Base-by-base conservation (phyloP, 2,329 filamentous ascomycete genomes). In the Fusarium ramigenum region DNA sequence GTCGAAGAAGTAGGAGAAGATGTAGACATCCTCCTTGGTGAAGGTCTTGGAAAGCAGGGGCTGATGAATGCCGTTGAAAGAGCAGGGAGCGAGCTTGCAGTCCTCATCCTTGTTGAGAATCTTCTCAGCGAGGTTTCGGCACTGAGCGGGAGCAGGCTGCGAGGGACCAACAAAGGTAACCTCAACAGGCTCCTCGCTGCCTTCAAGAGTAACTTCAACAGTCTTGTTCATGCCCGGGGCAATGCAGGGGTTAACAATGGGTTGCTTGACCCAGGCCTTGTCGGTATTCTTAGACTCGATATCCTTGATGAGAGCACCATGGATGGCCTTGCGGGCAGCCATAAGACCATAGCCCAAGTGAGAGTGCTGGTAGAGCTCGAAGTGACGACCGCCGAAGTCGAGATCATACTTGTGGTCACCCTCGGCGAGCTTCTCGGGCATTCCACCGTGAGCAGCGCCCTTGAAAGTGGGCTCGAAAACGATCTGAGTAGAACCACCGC, bases 1-100 rank as follows among this genome's bases (percentile, higher is more conserved):
- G 86, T 99, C 96, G 85, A 93, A 98, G 85, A 99, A 99, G 88
- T 97, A 99, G 36, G 94, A 97, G 84, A 99, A 96, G 77, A 98
- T 94, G 85, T 96, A 99, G 43, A 98, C 90, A 78, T 98, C 95
- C 83, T 98, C 96, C 72, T 88, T 89, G 32, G 93, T 86, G 79
- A 99, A 99, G 0, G 96, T 99, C 87, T 97, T 97, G 76, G 91
- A 91, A 53, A 99, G 88, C 28, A 93, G 92, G 15, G 96, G 96
- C 83, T 99, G 96, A 84, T 99, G 94, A 36, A 99, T 91, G 73
- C 96, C 96, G 82, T 97, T 97, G 90, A 99, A 99, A 4, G 96
- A 97, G 86, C 96, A 99, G n/a, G 96, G 96, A 0, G 93, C 89
- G 54, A 98, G 85, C 71, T 88, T 87, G 86, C 96, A 99, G 37